A percentile compares a stretch with the other conserved stretches of the same genome.
These are phyloP conservation scores for Suillus occidentalis DNA, from an alignment of 768 basidiomycete genomes.

Conservation along the genomic window DNA sequence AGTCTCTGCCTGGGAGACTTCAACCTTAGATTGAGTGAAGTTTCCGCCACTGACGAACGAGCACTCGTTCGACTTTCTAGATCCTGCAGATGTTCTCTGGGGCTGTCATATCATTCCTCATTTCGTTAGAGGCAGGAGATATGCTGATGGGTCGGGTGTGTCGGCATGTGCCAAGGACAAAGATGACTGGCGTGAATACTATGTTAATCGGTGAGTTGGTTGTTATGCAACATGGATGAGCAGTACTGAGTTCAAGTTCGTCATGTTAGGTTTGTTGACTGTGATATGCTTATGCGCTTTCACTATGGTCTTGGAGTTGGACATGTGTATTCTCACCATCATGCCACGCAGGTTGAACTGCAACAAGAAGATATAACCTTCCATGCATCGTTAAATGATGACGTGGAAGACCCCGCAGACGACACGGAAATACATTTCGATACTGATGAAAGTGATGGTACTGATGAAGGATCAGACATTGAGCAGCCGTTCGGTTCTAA, in stretches of 20 bases:
- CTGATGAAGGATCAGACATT: not conserved
- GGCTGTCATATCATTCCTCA: slow-evolving; percentile 7
- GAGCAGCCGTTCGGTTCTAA: not conserved
- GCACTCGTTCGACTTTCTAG: slow-evolving; percentile 7
- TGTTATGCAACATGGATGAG: not conserved
- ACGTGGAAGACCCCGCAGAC: too few relatives aligned
- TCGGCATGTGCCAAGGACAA: not conserved
- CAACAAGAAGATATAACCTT: not conserved
- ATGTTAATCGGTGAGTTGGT: not conserved
- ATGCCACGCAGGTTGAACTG: too few relatives aligned
- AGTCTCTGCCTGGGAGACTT: not conserved
- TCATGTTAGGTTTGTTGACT: not conserved
- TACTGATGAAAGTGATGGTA: not conserved
- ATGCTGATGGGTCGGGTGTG: not conserved
- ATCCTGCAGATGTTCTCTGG: not conserved
- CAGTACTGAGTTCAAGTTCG: not conserved
- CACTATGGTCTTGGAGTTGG: not conserved
- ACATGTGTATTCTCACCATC: not conserved
- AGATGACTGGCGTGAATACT: not conserved
- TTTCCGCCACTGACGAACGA: not conserved
- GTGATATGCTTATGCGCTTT: not conserved
- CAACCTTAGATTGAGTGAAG: not conserved
- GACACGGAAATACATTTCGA: too few relatives aligned
- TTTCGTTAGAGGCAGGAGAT: not conserved
- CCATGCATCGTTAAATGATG: too few relatives aligned